Conservation (phyloP, 2,329 filamentous ascomycete species). For the Fusarium ambrosium region DNA sequence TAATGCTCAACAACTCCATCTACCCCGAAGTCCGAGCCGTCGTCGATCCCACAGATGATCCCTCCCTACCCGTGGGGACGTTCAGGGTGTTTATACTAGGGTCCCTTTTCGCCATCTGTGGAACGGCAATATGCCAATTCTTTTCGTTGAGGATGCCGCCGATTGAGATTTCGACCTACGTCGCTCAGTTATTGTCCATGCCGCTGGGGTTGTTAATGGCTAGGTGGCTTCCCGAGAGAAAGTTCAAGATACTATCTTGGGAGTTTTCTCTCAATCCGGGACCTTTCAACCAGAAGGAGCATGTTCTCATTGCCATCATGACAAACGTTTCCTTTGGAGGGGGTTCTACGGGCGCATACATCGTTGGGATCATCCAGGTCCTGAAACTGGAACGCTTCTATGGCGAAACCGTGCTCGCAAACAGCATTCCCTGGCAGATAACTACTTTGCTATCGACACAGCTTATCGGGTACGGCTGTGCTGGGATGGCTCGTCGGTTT, state of each 20-base stretch:
- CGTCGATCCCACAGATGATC: constrained; percentile 59
- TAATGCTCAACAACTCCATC: constrained; percentile 53
- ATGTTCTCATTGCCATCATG: constrained; percentile 68
- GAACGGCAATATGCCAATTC: constrained; percentile 50
- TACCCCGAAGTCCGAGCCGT: constrained; percentile 61
- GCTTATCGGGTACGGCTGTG: constrained; percentile 66
- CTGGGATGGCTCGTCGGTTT: constrained; percentile 61
- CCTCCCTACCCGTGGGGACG: constrained; percentile 56
- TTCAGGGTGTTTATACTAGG: constrained; percentile 57
- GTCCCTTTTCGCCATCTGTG: constrained; percentile 50
- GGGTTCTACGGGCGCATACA: constrained; percentile 55
- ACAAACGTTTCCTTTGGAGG: constrained; percentile 63
- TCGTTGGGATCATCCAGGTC: constrained; percentile 61
- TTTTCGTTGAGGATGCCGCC: constrained; percentile 58
- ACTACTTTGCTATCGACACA: constrained; percentile 62
- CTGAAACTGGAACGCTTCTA: constrained; percentile 61
- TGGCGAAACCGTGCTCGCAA: constrained; percentile 53
- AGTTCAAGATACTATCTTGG: constrained; percentile 10
- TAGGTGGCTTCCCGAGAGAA: constrained; percentile 25
- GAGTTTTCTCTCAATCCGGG: constrained; percentile 60
- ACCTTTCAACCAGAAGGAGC: constrained; percentile 67
- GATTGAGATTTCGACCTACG: constrained; percentile 56
- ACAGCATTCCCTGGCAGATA: constrained; percentile 60
- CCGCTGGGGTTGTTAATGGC: constrained; percentile 55
- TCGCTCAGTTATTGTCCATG: constrained; percentile 57